Evolutionary conservation across 1,139 yeast genomes (phyloP).

Genomic region (Taiozyma sp.): DNA sequence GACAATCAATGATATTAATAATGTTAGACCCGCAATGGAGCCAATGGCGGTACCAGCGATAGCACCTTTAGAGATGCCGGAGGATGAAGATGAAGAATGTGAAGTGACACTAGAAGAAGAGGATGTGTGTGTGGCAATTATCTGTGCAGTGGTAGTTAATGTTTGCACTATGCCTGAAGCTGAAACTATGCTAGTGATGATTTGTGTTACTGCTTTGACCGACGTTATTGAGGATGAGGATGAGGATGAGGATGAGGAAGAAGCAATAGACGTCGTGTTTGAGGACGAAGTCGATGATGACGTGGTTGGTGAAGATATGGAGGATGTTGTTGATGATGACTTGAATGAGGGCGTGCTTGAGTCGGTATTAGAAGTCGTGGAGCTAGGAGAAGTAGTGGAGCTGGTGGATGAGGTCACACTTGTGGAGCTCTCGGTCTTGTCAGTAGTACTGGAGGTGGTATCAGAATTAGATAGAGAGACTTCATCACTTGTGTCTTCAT

Average conservation of each 20-base stretch:
- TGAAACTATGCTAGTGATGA: slow-evolving; percentile 13
- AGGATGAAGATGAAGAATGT: slow-evolving; percentile 6
- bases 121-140: neutral
- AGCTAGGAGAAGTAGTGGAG: neutral
- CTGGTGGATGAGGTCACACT: neutral
- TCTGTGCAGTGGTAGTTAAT: slow-evolving; percentile 11
- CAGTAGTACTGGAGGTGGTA: slow-evolving; percentile 25
- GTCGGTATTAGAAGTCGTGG: neutral
- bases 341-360: neutral
- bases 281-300: slow-evolving; percentile 8
- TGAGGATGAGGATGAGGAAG: neutral
- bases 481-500: slow-evolving; percentile 20
- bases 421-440: slow-evolving; percentile 20
- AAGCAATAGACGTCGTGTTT: slow-evolving; percentile 6
- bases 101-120: slow-evolving; percentile 6
- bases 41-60: slow-evolving; percentile 67
- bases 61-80: slow-evolving; percentile 45
- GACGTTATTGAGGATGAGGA: neutral
- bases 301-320: neutral
- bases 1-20: slow-evolving; percentile 30
- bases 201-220: neutral
- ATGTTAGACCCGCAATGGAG: slow-evolving; percentile 41
- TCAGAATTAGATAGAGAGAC: slow-evolving; percentile 22
- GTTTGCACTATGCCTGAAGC: neutral
- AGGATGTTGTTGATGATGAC: slow-evolving; percentile 2